These are phyloP conservation scores for Rhizopus stolonifer DNA, from an alignment of 371 early-diverging fungal species.

Conservation along the genomic window DNA sequence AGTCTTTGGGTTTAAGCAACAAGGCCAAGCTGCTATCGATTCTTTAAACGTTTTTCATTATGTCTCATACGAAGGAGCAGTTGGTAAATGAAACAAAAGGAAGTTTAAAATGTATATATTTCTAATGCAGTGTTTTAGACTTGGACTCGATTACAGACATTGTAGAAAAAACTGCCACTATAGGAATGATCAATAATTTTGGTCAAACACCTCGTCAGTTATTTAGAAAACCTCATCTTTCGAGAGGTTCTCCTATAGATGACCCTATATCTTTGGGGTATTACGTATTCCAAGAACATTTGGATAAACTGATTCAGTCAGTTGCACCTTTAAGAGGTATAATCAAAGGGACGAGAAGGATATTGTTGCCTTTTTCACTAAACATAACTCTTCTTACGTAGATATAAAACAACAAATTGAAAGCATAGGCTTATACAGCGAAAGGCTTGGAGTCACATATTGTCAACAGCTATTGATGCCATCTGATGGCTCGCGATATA, in stretches of 20 bases:
- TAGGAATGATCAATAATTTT: slow-evolving; percentile 93
- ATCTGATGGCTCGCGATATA: slow-evolving; percentile 57
- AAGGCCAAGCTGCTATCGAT: slow-evolving; percentile 77
- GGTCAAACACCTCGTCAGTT: slow-evolving; percentile 91
- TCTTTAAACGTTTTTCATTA: slow-evolving; percentile 90
- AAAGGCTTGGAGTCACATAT: slow-evolving; percentile 49
- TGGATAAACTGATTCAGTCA: slow-evolving; percentile 60
- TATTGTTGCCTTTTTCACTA: not conserved
- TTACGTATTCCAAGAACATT: slow-evolving; percentile 52
- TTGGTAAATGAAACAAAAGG: slow-evolving; percentile 39
- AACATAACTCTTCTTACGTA: slow-evolving; percentile 4
- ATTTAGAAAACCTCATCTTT: slow-evolving; percentile 78
- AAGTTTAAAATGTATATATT: not conserved
- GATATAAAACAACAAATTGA: slow-evolving; percentile 59
- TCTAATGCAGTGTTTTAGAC: slow-evolving; percentile 32
- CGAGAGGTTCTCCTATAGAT: slow-evolving; percentile 33
- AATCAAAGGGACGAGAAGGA: not conserved
- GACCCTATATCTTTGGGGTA: slow-evolving; percentile 40
- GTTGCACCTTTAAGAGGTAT: slow-evolving; percentile 56
- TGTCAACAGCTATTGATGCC: slow-evolving; percentile 57
- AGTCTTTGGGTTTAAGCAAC: slow-evolving; percentile 89
- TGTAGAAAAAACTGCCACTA: slow-evolving; percentile 86
- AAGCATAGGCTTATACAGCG: slow-evolving; percentile 49
- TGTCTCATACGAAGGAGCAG: slow-evolving; percentile 90
- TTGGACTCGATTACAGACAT: slow-evolving; percentile 87